phyloP scores from a whole-genome alignment of 2,329 filamentous ascomycete genomes.

The Neoascochyta sp. region DNA sequence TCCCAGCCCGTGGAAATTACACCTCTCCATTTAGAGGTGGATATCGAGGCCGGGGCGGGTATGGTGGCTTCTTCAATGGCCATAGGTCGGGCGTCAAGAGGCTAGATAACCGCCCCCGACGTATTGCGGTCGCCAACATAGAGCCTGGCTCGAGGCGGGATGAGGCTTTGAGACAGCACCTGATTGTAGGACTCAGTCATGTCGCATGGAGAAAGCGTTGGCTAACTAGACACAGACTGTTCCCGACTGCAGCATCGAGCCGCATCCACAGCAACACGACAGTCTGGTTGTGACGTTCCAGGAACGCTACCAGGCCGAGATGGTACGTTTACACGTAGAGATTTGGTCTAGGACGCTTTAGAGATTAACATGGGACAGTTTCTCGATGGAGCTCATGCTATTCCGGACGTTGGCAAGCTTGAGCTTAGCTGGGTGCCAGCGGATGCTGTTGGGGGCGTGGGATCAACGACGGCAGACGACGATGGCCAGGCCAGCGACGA shows the following conservation, averaged over 20 bases:
- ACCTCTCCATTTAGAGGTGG: conserved; percentile 40
- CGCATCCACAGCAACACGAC: conserved; percentile 38
- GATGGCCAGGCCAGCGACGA: conserved; percentile 8
- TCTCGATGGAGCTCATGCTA: conserved; percentile 53
- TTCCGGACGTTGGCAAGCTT: conserved; percentile 62
- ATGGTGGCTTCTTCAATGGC: conserved; percentile 23
- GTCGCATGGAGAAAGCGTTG: background rate
- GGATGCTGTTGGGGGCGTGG: conserved; percentile 15
- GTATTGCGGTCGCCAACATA: conserved; percentile 60
- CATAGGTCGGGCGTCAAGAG: conserved; percentile 53
- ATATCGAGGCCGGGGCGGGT: conserved; percentile 43
- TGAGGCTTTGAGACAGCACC: conserved; percentile 66
- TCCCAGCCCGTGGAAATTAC: conserved; percentile 40
- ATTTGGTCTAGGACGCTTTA: no score
- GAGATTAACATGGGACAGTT: conserved; percentile 39
- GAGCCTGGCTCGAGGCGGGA: conserved; percentile 61
- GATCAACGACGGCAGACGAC: conserved; percentile 1
- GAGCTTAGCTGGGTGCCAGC: conserved; percentile 62
- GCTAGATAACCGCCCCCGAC: conserved; percentile 72
- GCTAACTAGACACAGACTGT: conserved; percentile 9
- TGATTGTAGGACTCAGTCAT: conserved; percentile 46
- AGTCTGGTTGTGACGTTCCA: conserved; percentile 43
- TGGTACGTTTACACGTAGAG: conserved; percentile 37
- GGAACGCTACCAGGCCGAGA: conserved; percentile 62
- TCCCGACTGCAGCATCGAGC: conserved; percentile 38